Base-by-base conservation (phyloP, 2,329 filamentous ascomycete species). In the Teratosphaeriaceae sp. region DNA sequence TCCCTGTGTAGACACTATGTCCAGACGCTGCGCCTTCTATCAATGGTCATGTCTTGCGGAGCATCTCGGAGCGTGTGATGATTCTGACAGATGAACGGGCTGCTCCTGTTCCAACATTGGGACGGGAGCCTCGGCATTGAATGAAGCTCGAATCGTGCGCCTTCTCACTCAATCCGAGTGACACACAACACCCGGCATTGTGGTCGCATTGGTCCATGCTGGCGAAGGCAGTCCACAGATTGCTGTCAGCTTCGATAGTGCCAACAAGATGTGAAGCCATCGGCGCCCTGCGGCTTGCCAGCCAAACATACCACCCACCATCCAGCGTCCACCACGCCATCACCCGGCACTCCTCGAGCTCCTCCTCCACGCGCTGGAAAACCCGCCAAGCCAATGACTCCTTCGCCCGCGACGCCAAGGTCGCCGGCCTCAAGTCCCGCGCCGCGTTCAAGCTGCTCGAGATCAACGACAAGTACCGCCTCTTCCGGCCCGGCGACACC, bases 371-470 rank as follows among this genome's bases (percentile, higher is more conserved):
- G 39, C 73, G 80, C 64, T 98, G 92, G 92, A 87, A 88, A 63
- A 74, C 76, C 40, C 82, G 92, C 16, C 89, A 96, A 60, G 71
- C 71, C 29, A 75, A 67, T 30, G 92, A 98, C 67, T 67, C 66
- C 15, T 94, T 80, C 61, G 78, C 84, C 0, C 78, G 78, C 43
- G 79, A 85, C 55, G 89, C 92, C 35, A 84, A 80, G 58, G 80
- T 94, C 2, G 76, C 85, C 52, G 83, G 83, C 0, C 69, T 96
- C 45, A 96, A 90, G 66, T 94, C 88, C 56, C 80, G 92, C 49
- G 92, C 92, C 20, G 92, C 89, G 0, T 96, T 92, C 65, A 98
- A 98, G 65, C 71, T 98, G 8, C 67, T 96, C 15, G 85, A 96
- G 73, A 88, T 98, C 66, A 84, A 97, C 67, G 70, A 80, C 15